Evolutionary conservation across 495 filamentous ascomycete genomes (phyloP).

Genomic region (Penicillium waksmanii): DNA sequence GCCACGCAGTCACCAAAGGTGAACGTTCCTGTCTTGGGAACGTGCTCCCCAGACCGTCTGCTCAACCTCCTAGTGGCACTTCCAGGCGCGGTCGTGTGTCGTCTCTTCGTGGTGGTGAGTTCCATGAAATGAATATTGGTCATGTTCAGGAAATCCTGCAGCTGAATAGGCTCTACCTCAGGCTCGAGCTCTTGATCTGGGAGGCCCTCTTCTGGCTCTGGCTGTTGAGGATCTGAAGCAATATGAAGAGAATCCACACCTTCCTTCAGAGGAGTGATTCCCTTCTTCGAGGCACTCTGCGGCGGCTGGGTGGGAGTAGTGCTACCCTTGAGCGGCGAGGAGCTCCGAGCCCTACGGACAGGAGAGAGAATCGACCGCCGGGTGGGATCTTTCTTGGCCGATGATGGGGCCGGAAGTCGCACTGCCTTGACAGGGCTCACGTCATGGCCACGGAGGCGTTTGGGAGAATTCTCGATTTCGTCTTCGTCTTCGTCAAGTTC

Average conservation of each 20-base stretch:
- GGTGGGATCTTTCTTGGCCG: conserved; percentile 63
- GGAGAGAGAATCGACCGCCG: conserved; percentile 60
- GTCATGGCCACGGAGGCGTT: conserved; percentile 69
- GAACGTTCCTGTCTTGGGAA: conserved; percentile 43
- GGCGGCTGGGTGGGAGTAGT: conserved; percentile 41
- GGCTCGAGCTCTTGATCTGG: conserved; percentile 26
- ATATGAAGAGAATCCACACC: conserved; percentile 29
- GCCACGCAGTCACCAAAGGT: conserved; percentile 78
- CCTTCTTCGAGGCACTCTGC: conserved; percentile 18
- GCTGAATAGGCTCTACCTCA: conserved; percentile 71
- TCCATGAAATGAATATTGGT: conserved; percentile 98
- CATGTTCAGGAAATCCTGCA: conserved; percentile 92
- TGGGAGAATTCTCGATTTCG: conserved; percentile 64
- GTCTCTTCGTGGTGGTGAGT: conserved; percentile 84
- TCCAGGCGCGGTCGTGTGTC: conserved; percentile 76
- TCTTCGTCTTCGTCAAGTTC: conserved; percentile 73
- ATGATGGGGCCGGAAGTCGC: conserved; percentile 62
- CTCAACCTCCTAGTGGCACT: conserved; percentile 44
- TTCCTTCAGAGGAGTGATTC: conserved; percentile 31
- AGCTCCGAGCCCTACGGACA: conserved; percentile 35
- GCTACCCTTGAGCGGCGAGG: conserved; percentile 39
- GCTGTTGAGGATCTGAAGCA: conserved; percentile 28
- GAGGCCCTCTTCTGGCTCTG: conserved; percentile 23
- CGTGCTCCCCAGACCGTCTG: conserved; percentile 43
- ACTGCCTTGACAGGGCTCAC: conserved; percentile 80